Base-by-base conservation (phyloP, 2,329 filamentous ascomycete species). In the Parastagonospora avenae region DNA sequence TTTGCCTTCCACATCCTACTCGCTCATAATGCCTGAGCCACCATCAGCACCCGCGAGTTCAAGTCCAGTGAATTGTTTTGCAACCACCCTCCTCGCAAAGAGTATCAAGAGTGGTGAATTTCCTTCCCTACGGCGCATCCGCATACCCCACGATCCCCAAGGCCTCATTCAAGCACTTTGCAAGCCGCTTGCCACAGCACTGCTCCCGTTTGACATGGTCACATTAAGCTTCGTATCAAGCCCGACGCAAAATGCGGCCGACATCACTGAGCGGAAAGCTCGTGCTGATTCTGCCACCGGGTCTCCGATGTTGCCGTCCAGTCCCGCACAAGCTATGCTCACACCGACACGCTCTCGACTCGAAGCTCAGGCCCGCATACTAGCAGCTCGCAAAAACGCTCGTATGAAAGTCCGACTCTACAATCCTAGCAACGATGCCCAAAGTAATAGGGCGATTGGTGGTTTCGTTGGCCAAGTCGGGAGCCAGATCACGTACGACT, bases 141-240 rank as follows among this genome's bases (percentile, higher is more conserved):
- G 89, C 46, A 79, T 84, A 0, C 89, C 88, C 1, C 84, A 84
- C 50, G 89, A 92, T 57, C 82, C 87, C 1, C 82, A 89, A 4
- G 89, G 88, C 24, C 60, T 83, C 7, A 84, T 92, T 55, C 89
- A 92, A 72, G 74, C 78, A 1, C 79, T 91, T 1, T 92, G 89
- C 70, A 81, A 80, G 37, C 88, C 88, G 0, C 75, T 80, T 4
- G 81, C 82, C 28, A 78, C 79, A 28, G 76, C 83, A 15, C 79
- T 85, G 35, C 74, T 82, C 16, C 77, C 80, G 2, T 52, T 55
- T 2, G 68, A 68, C 1, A 73, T 72, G 14, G 43, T 47, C 5
- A 52, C 52, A 7, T n/a, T 30, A 11, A 10, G 9, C 19, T 19
- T 11, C 6, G 11, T 32, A 16, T 43, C 41, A 10, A 43, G 14